A percentile compares a stretch with the other conserved stretches of the same genome.
Evolutionary conservation across 768 basidiomycete species (phyloP).

Genomic region (Lentinula aciculospora): DNA sequence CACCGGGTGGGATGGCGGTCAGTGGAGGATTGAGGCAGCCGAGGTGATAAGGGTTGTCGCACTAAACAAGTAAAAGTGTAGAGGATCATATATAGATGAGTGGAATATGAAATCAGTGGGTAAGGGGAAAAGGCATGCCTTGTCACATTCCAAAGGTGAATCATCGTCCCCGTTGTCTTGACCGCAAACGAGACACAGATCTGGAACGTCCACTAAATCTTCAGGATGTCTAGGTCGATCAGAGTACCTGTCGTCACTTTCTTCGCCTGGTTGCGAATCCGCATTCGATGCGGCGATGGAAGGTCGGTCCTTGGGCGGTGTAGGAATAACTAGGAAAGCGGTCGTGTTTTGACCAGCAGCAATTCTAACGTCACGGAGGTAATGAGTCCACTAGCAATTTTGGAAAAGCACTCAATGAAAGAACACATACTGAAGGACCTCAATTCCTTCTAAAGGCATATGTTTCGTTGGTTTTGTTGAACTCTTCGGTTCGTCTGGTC

Average conservation of each 20-base stretch:
- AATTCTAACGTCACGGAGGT: conserved; percentile 39
- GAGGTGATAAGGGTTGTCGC: conserved; percentile 85
- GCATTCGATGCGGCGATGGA: not conserved
- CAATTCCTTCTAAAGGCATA: conserved; percentile 65
- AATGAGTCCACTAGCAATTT: not conserved
- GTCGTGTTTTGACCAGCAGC: conserved; percentile 87
- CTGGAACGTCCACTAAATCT: conserved; percentile 59
- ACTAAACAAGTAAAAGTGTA: conserved; percentile 37
- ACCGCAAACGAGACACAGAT: conserved; percentile 66
- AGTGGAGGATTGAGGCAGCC: conserved; percentile 79
- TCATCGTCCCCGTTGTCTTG: conserved; percentile 70
- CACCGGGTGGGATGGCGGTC: conserved; percentile 72
- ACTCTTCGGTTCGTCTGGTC: conserved; percentile 77
- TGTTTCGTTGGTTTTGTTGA: conserved; percentile 78
- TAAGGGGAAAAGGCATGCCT: conserved; percentile 47
- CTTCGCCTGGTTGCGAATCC: not conserved
- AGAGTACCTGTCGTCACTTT: conserved; percentile 53
- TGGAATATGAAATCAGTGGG: not conserved
- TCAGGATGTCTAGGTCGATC: conserved; percentile 78
- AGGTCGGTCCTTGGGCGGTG: not conserved
- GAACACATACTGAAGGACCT: conserved; percentile 62
- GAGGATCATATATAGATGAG: not conserved
- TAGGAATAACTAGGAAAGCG: conserved; percentile 70
- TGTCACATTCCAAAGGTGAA: conserved; percentile 83
- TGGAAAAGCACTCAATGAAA: not conserved